These are phyloP conservation scores for Thecamonas trahens DNA, from an alignment of 78 protist genomes.

Conservation along the genomic window DNA sequence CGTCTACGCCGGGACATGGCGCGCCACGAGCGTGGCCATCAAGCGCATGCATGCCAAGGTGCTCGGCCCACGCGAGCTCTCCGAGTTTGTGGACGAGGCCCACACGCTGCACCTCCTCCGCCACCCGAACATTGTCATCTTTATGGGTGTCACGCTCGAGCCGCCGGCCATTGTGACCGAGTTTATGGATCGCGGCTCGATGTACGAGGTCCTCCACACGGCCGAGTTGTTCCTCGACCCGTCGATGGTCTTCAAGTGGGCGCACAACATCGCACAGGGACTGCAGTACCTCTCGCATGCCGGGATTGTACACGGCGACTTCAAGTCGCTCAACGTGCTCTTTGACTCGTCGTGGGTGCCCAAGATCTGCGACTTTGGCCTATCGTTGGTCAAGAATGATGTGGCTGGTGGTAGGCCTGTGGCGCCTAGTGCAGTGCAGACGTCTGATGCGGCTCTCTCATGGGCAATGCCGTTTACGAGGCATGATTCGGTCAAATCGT, in stretches of 20 bases:
- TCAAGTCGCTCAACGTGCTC: conserved; percentile 49
- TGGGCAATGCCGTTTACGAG: too few relatives aligned
- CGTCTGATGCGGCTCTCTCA: too few relatives aligned
- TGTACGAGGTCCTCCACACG: conserved; percentile 46
- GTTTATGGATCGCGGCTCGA: conserved; percentile 50
- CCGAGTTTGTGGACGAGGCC: conserved; percentile 39
- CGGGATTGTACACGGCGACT: conserved; percentile 50
- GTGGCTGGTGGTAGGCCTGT: too few relatives aligned
- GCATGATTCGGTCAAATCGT: too few relatives aligned
- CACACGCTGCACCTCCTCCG: conserved; percentile 20
- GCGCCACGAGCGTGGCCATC: conserved; percentile 38
- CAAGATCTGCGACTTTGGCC: conserved; percentile 59
- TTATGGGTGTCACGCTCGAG: conserved; percentile 47
- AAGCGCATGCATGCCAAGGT: conserved; percentile 45
- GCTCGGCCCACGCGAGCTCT: conserved; percentile 26
- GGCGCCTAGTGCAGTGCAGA: too few relatives aligned
- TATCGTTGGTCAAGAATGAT: conserved; percentile 29
- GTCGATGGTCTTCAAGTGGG: too few relatives aligned
- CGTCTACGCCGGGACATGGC: conserved; percentile 30
- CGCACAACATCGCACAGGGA: conserved; percentile 52
- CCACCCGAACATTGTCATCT: conserved; percentile 56
- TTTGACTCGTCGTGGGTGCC: conserved; percentile 41
- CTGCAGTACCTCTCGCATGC: conserved; percentile 42
- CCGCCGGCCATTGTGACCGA: conserved; percentile 58
- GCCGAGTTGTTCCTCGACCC: conserved; percentile 6